Conservation (phyloP, 768 basidiomycete genomes). For the Macrocybe gigantea region DNA sequence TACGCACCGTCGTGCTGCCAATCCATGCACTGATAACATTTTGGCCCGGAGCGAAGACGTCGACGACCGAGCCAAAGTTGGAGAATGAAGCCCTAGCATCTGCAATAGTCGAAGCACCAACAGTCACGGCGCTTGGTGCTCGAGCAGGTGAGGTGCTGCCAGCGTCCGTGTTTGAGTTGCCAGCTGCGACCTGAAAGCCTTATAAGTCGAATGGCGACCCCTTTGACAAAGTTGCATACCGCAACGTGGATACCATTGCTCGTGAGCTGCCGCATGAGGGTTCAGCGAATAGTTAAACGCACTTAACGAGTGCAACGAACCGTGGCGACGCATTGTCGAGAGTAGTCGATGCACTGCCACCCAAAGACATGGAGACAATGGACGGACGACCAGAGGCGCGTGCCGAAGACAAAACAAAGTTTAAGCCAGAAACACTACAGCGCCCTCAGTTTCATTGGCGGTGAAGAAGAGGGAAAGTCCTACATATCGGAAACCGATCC, state of each 20-base stretch:
- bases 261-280: slow-evolving; percentile 13
- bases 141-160: slow-evolving; percentile 23
- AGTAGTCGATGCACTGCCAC: neutral
- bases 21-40: slow-evolving; percentile 13
- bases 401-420: neutral
- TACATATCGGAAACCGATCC: slow-evolving; percentile 18
- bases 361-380: slow-evolving; percentile 3
- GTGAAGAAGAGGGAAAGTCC: neutral
- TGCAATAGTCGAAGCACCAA: slow-evolving; percentile 24
- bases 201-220: no score
- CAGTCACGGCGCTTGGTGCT: slow-evolving; percentile 24
- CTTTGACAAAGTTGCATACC: slow-evolving; percentile 1
- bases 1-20: slow-evolving; percentile 14
- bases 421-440: slow-evolving; percentile 1
- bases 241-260: slow-evolving; percentile 23
- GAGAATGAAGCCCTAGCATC: slow-evolving; percentile 26
- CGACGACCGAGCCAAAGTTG: slow-evolving; percentile 28
- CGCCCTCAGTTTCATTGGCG: no score
- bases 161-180: slow-evolving; percentile 23
- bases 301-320: neutral
- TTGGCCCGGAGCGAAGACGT: slow-evolving; percentile 27
- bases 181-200: slow-evolving; percentile 15
- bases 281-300: neutral
- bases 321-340: slow-evolving; percentile 2
- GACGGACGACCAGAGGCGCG: slow-evolving; percentile 1